Base-by-base conservation (phyloP, 2,329 filamentous ascomycete species). In the Didymella exigua region DNA sequence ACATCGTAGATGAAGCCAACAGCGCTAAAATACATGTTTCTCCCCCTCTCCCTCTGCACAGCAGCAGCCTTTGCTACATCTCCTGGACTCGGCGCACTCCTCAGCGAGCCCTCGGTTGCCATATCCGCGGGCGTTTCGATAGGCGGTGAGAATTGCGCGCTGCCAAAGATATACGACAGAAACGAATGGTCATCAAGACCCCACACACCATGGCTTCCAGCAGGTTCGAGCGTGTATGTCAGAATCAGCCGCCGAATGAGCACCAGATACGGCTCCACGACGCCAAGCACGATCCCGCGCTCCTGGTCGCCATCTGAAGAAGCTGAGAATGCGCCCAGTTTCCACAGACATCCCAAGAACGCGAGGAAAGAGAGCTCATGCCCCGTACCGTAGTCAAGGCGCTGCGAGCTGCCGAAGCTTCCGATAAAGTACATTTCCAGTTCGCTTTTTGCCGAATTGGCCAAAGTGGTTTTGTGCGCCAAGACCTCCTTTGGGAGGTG, bases 111-210 rank as follows among this genome's bases (percentile, higher is more conserved):
- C 76, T 96, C 91, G 1, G 85, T 81, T 0, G 90, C 91, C 67
- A 91, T 89, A 4, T 78, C 73, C 16, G 69, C 67, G 2, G 79
- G 74, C 0, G 79, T 78, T 1, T 54, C 59, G 60, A 96, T 90
- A 1, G 93, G 84, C 0, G 91, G 88, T 9, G 89, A 89, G 34
- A 96, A 81, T 72, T 99, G 95, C 0, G 95, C 93, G 2, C 93
- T 96, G 27, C 95, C 95, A 61, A 98, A 93, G 52, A 99, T 91
- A 75, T 98, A 99, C 0, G 95, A 90, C 23, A 95, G 76, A 73
- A 99, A 98, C 8, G 87, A 93, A 76, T 99, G 93, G 74, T 99
- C 95, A 72, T 99, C 95, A n/a, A 99, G 82, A 18, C 95, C 95
- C 95, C 95, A 99, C 18, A 99, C 95, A 3, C 95, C 95, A 71